Base-by-base conservation (phyloP, 495 filamentous ascomycete genomes). In the Aspergillus avenaceus region DNA sequence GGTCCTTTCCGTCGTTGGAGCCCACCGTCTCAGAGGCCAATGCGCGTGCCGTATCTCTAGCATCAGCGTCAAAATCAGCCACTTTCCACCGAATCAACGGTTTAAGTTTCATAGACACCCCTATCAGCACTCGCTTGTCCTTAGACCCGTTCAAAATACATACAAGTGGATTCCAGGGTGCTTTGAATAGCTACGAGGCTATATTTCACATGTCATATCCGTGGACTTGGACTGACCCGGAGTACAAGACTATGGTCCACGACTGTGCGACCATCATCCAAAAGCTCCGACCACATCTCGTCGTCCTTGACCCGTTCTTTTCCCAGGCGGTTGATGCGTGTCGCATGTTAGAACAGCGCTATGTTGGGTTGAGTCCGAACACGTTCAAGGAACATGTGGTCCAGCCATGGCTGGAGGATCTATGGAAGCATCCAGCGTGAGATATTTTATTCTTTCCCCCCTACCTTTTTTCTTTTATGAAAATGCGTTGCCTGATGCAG, bases 281-380 rank as follows among this genome's bases (percentile, higher is more conserved):
- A 7, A 38, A 62, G 0, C 42, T 74, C 2, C 49, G 62, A n/a
- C 69, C 75, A 0, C 45, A 59, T 34, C 32, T 75, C 14, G 53
- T 71, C 12, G 69, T 68, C 8, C 62, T 73, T 41, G 71, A 76
- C 41, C 65, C 72, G 3, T 53, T 66, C 2, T 64, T 77, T 12
- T 54, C 54, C 1, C 69, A 67, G n/a, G 74, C 61, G 0, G 41
- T 73, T 8, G 74, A 75, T 41, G 74, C 67, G 2, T 69, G 71
- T 31, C 59, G 67, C 0, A 50, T 53, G 5, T 41, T 69, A 42
- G 23, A 38, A 7, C 50, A 53, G 19, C 56, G 53, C 9, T 49
- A 52, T 50, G 44, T 54, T 14, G 45, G 71, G 7, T 47, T 78
- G 18, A 61, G 66, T 16, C 70, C 73, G 1, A 75, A 74, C 45